Evolutionary conservation across 2,329 filamentous ascomycete genomes (phyloP).

Genomic region (Lachnellula subtilissima): DNA sequence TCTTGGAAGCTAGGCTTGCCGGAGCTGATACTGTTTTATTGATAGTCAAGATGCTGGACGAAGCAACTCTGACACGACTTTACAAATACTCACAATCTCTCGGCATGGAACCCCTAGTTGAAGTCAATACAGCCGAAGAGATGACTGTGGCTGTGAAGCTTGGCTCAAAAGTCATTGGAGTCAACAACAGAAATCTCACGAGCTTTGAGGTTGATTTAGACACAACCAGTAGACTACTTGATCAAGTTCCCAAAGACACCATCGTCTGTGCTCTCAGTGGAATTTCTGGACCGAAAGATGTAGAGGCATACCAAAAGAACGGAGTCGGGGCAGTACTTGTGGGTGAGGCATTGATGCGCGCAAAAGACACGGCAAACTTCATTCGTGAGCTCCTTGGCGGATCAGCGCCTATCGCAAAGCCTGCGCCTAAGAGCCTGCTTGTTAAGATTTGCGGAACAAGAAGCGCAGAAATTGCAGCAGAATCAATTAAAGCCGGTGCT

Average conservation of each 20-base stretch:
- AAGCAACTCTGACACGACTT: slow-evolving; percentile 65
- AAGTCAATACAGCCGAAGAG: slow-evolving; percentile 91
- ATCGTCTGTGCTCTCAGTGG: slow-evolving; percentile 92
- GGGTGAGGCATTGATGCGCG: slow-evolving; percentile 93
- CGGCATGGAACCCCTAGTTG: slow-evolving; percentile 95
- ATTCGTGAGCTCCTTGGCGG: slow-evolving; percentile 77
- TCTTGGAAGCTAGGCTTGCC: slow-evolving; percentile 85
- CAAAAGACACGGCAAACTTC: slow-evolving; percentile 74
- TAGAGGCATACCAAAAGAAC: slow-evolving; percentile 79
- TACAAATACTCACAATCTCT: slow-evolving; percentile 86
- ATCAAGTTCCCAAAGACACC: slow-evolving; percentile 77
- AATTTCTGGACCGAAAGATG: slow-evolving; percentile 84
- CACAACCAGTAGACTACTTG: slow-evolving; percentile 83
- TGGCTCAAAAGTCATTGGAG: slow-evolving; percentile 86
- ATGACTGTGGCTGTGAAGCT: slow-evolving; percentile 84
- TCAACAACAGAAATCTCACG: slow-evolving; percentile 95
- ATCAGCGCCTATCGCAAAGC: slow-evolving; percentile 31
- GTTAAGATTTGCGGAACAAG: slow-evolving; percentile 97
- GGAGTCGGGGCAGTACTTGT: slow-evolving; percentile 92
- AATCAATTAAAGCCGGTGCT: slow-evolving; percentile 79
- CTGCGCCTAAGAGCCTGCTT: slow-evolving; percentile 48
- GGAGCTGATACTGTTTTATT: slow-evolving; percentile 92
- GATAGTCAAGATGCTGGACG: slow-evolving; percentile 96
- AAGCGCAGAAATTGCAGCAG: slow-evolving; percentile 70
- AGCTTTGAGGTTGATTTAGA: slow-evolving; percentile 95